Evolutionary conservation across 2,329 filamentous ascomycete species (phyloP).

Genomic region (Paecilomyces dactylethromorphus): DNA sequence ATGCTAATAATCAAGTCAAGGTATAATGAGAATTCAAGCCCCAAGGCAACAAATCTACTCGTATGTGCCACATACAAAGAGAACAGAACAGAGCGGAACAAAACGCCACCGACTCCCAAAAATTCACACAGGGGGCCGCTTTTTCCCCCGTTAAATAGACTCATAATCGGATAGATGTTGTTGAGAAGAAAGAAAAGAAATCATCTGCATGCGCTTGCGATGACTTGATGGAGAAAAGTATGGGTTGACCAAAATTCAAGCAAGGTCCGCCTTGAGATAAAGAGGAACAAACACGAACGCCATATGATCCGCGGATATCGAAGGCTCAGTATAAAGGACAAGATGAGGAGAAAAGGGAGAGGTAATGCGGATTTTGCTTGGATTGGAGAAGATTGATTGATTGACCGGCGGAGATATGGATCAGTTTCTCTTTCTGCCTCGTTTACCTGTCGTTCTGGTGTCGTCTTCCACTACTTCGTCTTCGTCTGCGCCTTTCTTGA

Average conservation of each 20-base stretch:
- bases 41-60: background rate
- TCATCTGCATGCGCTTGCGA: no score
- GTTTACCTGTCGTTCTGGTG: constrained; percentile 31
- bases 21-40: background rate
- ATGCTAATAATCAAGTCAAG: background rate
- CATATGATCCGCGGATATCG: background rate
- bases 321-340: background rate
- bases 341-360: background rate
- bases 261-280: no score
- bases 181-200: no score
- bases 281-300: background rate
- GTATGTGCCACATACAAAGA: background rate
- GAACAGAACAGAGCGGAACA: background rate
- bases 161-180: background rate
- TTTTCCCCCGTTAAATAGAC: background rate
- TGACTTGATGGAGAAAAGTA: no score
- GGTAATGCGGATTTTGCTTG: background rate
- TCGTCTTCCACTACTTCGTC: constrained; percentile 52
- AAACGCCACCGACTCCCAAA: background rate
- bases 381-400: constrained; percentile 1
- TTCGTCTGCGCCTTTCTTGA: constrained; percentile 55
- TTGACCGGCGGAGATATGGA: background rate
- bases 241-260: no score
- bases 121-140: background rate
- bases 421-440: constrained; percentile 32